Base-by-base conservation (phyloP, 371 early-diverging fungal species). In the Smittium mucronatum region DNA sequence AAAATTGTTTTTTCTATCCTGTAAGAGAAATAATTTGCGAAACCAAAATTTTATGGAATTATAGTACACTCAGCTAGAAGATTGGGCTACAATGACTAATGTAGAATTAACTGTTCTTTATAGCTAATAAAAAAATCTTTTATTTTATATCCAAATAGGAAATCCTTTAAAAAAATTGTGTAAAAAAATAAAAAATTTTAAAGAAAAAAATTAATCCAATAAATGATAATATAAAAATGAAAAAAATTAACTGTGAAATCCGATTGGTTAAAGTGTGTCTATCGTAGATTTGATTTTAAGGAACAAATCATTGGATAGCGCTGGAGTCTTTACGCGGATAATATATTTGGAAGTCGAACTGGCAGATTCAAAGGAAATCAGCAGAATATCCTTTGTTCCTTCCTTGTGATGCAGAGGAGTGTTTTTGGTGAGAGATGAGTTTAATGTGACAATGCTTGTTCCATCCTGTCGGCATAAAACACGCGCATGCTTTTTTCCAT, bases 381-480 rank as follows among this genome's bases (percentile, higher is more conserved):
- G n/a, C 1, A 73, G 75, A 17, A 78, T 69, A 16, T 74, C 74
- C 71, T 76, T 75, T 63, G 76, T 75, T 33, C 74, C 77, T 1
- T 2, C 67, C 0, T 68, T 76, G 58, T 70, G 63, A 35, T 75
- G 75, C 34, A 75, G 57, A 16, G 59, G 61, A 77, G 78, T 80
- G 2, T 70, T 59, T 61, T 74, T 72, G 70, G 76, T 78, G 68
- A 80, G 58, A 36, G 77, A 69, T 33, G 72, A 73, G 57, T 80
- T 80, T 15, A 80, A 71, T 29, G 80, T 80, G 30, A 80, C 68
- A 68, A 67, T 75, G 58, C 74, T 75, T 0, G 78, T 69, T 0
- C 72, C 75, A 2, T 74, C 75, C 67, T 80, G 80, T 30, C 80
- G 77, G 70, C 80, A 80, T 64, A 80, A 47, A 17, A 80, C 35